phyloP scores from a whole-genome alignment of 495 filamentous ascomycete species.

The Parachaetomium inaequale region DNA sequence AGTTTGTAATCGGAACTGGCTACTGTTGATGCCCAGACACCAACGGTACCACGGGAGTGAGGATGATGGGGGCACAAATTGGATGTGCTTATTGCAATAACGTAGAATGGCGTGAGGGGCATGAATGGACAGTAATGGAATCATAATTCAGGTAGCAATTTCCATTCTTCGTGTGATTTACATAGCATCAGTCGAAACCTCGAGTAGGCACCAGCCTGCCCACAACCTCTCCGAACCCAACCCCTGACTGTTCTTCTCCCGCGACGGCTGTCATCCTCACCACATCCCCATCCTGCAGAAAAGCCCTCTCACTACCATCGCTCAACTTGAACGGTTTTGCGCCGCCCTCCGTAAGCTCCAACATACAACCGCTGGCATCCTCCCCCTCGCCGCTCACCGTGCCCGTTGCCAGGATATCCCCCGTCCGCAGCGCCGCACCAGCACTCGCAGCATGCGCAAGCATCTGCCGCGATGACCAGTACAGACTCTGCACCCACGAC shows the following conservation, averaged over 20 bases:
- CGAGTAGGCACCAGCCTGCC: not conserved
- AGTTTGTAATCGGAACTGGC: too few species aligned
- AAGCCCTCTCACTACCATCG: not conserved
- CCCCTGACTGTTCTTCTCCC: slow-evolving; percentile 1
- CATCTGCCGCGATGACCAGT: slow-evolving; percentile 6
- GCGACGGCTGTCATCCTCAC: slow-evolving; percentile 4
- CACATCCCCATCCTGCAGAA: not conserved
- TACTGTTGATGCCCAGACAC: too few species aligned
- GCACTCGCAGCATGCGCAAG: slow-evolving; percentile 1
- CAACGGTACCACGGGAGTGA: too few species aligned
- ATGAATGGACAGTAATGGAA: too few species aligned
- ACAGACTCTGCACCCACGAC: not conserved
- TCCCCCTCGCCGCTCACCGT: slow-evolving; percentile 64
- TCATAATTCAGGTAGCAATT: too few species aligned
- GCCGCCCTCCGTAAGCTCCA: slow-evolving; percentile 44
- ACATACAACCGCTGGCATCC: slow-evolving; percentile 55
- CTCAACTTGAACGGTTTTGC: not conserved
- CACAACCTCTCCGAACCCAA: slow-evolving; percentile 2
- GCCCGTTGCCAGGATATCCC: slow-evolving; percentile 68
- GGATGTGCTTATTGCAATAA: too few species aligned
- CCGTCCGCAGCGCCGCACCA: slow-evolving; percentile 47
- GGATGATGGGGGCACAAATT: too few species aligned
- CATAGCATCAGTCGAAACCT: not conserved
- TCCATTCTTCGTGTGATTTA: too few species aligned
- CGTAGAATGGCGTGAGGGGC: too few species aligned